Base-by-base conservation (phyloP, 1,139 yeast species). In the Hansenula sp. region DNA sequence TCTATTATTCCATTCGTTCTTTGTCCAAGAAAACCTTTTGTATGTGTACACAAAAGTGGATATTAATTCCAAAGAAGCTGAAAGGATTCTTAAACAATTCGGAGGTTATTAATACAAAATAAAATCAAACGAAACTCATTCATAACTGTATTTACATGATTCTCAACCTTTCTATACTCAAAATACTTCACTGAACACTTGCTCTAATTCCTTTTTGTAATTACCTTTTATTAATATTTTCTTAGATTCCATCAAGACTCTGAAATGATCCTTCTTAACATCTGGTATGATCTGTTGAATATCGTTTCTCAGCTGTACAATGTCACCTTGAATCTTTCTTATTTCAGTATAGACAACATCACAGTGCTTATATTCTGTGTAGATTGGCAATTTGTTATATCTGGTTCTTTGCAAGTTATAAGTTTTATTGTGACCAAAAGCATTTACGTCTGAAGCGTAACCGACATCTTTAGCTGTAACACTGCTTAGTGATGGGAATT, bases 361-460 rank as follows among this genome's bases (percentile, higher is more conserved):
- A 42, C 76, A 72, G 27, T 57, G 63, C 47, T 67, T 70, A 43
- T 70, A 58, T 46, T 80, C 82, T 44, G 72, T 68, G 59, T 83
- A 84, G 1, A 84, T 81, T 24, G 92, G 92, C 62, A 86, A 68
- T 56, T 81, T 79, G 6, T 85, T 83, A 41, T 66, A 71, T 21
- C 71, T 64, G 11, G 85, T 70, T 59, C 82, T 78, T 32, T 67
- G 61, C 28, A 83, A 64, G 54, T 57, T 64, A 58, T 83, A 83
- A 32, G 53, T 52, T 4, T 25, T 18, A 6, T 55, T 55, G 31
- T 56, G 53, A 10, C 78, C 81, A 51, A 75, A 75, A 30, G 45
- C 32, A 11, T 21, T 32, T 11, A 32, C 29, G 3, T 34, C 38
- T 3, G 66, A 61, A 34, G 65, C 61, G 37, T 46, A 41, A 11